These are phyloP conservation scores for Eutrema yunnanense DNA, from an alignment of 345 rosid genomes.

Conservation along the genomic window DNA sequence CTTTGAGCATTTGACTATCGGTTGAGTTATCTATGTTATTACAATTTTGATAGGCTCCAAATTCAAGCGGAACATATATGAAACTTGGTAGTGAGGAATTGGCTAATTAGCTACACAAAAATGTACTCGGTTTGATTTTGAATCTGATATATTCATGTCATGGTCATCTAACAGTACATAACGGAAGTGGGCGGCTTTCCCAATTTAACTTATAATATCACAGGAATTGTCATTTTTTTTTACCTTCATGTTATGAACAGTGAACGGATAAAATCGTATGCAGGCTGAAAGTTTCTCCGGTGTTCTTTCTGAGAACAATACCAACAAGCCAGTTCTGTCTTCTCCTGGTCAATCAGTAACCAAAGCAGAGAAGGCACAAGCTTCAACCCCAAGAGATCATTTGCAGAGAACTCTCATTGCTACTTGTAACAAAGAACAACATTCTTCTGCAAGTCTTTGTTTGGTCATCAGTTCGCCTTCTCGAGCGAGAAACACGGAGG, in stretches of 20 bases:
- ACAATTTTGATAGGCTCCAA: not conserved
- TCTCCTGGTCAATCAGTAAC: constrained; percentile 51
- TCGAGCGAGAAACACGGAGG: constrained; percentile 39
- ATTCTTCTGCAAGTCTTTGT: constrained; percentile 45
- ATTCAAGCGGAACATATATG: not conserved
- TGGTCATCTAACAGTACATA: not conserved
- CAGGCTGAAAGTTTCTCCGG: constrained; percentile 51
- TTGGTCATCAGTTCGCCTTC: constrained; percentile 45
- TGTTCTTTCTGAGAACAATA: constrained; percentile 52
- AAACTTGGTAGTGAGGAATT: not conserved
- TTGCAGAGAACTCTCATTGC: constrained; percentile 35
- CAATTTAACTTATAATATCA: not conserved
- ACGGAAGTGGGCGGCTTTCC: not conserved
- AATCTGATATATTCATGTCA: not conserved
- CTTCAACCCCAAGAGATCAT: constrained; percentile 52
- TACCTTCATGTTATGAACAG: not conserved
- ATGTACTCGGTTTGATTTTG: not conserved
- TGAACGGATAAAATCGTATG: not conserved
- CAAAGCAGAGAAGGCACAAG: constrained; percentile 35
- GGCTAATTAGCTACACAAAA: too few relatives aligned
- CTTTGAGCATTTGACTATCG: not conserved
- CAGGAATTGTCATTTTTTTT: not conserved
- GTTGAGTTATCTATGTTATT: not conserved
- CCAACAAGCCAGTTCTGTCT: constrained; percentile 40
- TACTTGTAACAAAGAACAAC: constrained; percentile 41